Percentiles rank a stretch among this genome's conserved stretches.
These are phyloP conservation scores for Otatea glauca DNA, from an alignment of 176 grass and related monocot genomes.

Conservation along the genomic window DNA sequence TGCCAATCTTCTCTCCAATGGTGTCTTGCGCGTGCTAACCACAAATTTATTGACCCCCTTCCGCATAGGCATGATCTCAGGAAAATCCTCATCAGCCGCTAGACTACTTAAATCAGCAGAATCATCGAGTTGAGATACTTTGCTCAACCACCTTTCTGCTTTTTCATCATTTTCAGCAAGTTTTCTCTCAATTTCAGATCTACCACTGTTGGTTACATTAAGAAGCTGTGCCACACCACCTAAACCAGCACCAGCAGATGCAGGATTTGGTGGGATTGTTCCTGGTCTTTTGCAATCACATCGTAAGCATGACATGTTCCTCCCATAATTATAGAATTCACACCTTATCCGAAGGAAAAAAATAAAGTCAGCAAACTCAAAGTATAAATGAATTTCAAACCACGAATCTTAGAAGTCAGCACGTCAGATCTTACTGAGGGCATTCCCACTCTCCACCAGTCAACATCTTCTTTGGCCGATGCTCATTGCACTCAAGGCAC, in stretches of 20 bases:
- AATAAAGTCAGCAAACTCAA: conserved; percentile 41
- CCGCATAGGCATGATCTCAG: conserved; percentile 80
- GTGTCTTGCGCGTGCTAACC: conserved; percentile 69
- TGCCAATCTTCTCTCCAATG: conserved; percentile 64
- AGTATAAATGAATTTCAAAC: neutral
- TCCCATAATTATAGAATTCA: conserved; percentile 88
- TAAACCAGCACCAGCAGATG: conserved; percentile 39
- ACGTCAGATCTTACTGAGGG: conserved; percentile 75
- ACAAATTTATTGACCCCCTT: conserved; percentile 80
- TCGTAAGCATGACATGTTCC: conserved; percentile 86
- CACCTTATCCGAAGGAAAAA: conserved; percentile 60
- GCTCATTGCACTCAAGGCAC: conserved; percentile 88
- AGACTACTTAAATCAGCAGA: conserved; percentile 65
- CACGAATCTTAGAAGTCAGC: neutral
- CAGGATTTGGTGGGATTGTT: conserved; percentile 50
- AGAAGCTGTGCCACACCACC: conserved; percentile 67
- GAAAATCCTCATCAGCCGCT: conserved; percentile 74
- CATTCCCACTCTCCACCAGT: conserved; percentile 95
- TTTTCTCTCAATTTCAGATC: conserved; percentile 71
- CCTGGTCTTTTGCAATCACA: conserved; percentile 79
- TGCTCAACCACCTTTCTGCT: conserved; percentile 79
- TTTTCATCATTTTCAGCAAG: conserved; percentile 71
- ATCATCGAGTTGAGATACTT: conserved; percentile 70
- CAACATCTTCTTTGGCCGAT: conserved; percentile 70
- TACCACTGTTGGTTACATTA: conserved; percentile 50